These are phyloP conservation scores for Aspergillus sp. DNA, from an alignment of 2,329 filamentous ascomycete species.

Conservation along the genomic window DNA sequence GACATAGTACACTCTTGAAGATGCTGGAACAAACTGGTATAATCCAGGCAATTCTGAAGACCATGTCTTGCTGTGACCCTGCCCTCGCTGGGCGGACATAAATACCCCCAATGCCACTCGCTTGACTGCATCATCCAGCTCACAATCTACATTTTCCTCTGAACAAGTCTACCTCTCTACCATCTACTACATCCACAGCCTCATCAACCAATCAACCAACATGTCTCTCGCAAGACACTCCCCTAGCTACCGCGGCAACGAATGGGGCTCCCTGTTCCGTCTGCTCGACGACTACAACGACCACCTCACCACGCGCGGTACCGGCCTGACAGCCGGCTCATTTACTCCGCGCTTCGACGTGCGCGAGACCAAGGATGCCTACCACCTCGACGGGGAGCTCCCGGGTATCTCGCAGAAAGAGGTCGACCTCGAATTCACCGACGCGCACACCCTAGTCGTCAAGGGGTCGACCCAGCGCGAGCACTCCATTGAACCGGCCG, in stretches of 20 bases:
- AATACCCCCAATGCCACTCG: slow-evolving; percentile 9
- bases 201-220: slow-evolving; percentile 1
- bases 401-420: slow-evolving; percentile 40
- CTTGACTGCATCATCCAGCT: slow-evolving; percentile 6
- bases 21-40: no score
- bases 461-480: slow-evolving; percentile 35
- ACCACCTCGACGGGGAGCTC: slow-evolving; percentile 41
- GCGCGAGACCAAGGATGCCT: slow-evolving; percentile 35
- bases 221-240: slow-evolving; percentile 3
- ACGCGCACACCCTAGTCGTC: slow-evolving; percentile 38
- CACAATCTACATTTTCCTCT: slow-evolving; percentile 8
- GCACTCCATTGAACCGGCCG: slow-evolving; percentile 26
- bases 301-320: slow-evolving; percentile 16
- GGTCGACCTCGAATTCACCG: slow-evolving; percentile 40
- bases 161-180: not conserved
- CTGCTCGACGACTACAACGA: slow-evolving; percentile 33
- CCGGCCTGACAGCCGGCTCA: slow-evolving; percentile 11
- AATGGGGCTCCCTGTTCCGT: slow-evolving; percentile 26
- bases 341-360: slow-evolving; percentile 42
- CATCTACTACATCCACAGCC: not conserved
- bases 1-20: no score
- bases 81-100: no score
- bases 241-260: slow-evolving; percentile 2
- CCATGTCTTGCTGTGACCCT: no score
- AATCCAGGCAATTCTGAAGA: no score